Evolutionary conservation across 2,329 filamentous ascomycete species (phyloP), one percentile per base, ranked within the genome.

Genomic region (Nemania abortiva): DNA sequence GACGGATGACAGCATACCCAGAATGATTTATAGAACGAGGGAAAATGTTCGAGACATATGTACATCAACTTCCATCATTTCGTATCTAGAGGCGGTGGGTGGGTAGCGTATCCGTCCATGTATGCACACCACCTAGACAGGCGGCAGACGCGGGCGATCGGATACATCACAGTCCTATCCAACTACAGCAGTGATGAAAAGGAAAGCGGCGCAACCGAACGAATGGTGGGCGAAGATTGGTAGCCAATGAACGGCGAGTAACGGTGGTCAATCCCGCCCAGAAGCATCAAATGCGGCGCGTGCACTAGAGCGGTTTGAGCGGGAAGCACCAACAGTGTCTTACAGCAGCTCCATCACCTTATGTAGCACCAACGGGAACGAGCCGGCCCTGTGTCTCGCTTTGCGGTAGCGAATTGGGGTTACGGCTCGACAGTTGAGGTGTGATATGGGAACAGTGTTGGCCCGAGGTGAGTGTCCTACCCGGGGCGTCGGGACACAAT

Each of bases 81-180:
- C 31, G 69, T 60, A 2, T 27, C 24, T 27, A 27, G 24, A 27
- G 59, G 66, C 53, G 62, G 59, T 66, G 62, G 65, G 39, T 54
- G 29, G 59, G 20, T 52, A 20, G 57, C 55, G 57, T 63, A 65
- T 52, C 31, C 45, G 24, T 49, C 59, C 49, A 52, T 27, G 24
- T 54, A 52, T 18, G 11, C 37, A 37, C 39, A 45, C 24, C 24
- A 20, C 42, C 45, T 31, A 53, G 45, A 65, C 34, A 53, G 39
- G 63, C 66, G 60, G 66, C 69, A 68, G 69, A 64, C 61, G 69
- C 66, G 66, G 68, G 66, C 64, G 63, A 60, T 71, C 65, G 63
- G 68, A 69, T 63, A 64, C 63, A 68, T 60, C 45, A 49, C 15
- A n/a, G 55, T 65, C 55, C 39, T 34, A 49, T 54, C 39, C 59